phyloP scores from a whole-genome alignment of 805 yeast genomes.

The Saturnispora galanensis region DNA sequence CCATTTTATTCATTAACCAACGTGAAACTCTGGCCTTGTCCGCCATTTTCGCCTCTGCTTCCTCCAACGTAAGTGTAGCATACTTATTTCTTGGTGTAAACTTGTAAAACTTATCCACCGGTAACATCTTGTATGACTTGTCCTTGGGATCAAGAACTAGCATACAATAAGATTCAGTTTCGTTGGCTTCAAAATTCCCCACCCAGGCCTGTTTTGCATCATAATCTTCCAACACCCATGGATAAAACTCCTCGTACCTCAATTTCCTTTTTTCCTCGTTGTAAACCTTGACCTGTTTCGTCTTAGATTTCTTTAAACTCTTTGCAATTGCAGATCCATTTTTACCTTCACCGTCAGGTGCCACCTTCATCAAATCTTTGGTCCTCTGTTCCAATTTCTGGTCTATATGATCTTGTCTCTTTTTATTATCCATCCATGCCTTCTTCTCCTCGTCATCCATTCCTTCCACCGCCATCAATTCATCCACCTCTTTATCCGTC shows the following conservation, averaged over 20 bases:
- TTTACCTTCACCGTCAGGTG: conserved; percentile 82
- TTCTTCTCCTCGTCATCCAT: conserved; percentile 35
- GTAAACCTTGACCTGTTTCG: conserved; percentile 71
- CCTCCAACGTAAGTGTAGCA: conserved; percentile 89
- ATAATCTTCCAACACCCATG: conserved; percentile 97
- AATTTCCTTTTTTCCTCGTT: conserved; percentile 77
- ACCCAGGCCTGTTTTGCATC: conserved; percentile 93
- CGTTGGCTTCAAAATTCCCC: conserved; percentile 89
- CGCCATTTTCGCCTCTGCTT: conserved; percentile 87
- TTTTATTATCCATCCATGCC: conserved; percentile 19
- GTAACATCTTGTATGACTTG: conserved; percentile 70
- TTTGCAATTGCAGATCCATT: conserved; percentile 7
- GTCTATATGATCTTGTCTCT: conserved; percentile 18
- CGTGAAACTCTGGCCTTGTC: conserved; percentile 66
- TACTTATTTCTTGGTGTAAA: conserved; percentile 91
- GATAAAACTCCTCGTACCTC: conserved; percentile 92
- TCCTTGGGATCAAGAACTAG: conserved; percentile 80
- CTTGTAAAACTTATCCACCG: conserved; percentile 87
- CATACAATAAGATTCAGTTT: conserved; percentile 74
- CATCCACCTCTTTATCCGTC: conserved; percentile 22
- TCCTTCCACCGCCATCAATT: conserved; percentile 22
- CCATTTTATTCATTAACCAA: conserved; percentile 92
- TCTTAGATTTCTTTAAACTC: conserved; percentile 36
- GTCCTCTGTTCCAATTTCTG: conserved; percentile 31
- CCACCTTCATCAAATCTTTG: conserved; percentile 56